Percentiles rank a stretch among this genome's conserved stretches.
These are phyloP conservation scores for Setaria italica DNA, from an alignment of 202 grass and related monocot species.

Conservation along the genomic window DNA sequence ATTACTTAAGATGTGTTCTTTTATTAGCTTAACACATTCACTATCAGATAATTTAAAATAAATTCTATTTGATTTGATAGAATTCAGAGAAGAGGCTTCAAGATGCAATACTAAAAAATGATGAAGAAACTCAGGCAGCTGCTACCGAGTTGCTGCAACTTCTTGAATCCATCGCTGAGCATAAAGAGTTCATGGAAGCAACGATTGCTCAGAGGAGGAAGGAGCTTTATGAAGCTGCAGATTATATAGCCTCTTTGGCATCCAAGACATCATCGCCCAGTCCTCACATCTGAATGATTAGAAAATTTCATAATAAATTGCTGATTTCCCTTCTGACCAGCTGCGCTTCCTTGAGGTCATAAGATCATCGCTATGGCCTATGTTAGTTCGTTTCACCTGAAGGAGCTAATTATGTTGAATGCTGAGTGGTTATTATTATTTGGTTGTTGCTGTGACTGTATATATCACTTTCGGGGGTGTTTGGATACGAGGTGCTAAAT, in stretches of 20 bases:
- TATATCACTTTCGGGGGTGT: neutral
- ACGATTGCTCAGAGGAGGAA: conserved; percentile 40
- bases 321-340: no score
- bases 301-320: neutral
- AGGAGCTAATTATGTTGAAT: neutral
- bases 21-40: no score
- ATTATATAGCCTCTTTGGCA: conserved; percentile 56
- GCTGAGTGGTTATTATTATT: neutral
- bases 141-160: conserved; percentile 53
- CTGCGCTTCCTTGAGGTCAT: neutral
- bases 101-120: no score
- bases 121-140: no score
- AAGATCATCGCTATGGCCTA: neutral
- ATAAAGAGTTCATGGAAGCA: conserved; percentile 74
- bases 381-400: neutral
- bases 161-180: conserved; percentile 53
- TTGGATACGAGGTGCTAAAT: no score
- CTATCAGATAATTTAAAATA: no score
- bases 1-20: no score
- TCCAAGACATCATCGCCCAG: conserved; percentile 38
- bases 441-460: neutral
- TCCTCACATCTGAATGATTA: neutral
- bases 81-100: no score
- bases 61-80: no score
- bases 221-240: conserved; percentile 59